phyloP scores from a whole-genome alignment of 2,329 filamentous ascomycete genomes.

The Nemania serpens region DNA sequence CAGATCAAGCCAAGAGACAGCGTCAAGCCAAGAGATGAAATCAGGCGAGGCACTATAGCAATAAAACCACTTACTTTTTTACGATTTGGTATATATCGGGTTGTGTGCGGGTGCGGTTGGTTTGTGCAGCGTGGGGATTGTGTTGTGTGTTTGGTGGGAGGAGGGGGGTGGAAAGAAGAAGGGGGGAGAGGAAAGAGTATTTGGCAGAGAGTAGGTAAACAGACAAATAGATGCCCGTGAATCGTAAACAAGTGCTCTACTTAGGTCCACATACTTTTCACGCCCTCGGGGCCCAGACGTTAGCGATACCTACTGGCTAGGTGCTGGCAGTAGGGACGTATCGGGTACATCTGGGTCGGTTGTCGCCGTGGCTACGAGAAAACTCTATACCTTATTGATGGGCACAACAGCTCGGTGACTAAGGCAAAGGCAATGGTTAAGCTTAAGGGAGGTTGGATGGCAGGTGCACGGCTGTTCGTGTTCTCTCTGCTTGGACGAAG shows the following conservation, averaged over 20 bases:
- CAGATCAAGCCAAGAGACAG: background rate
- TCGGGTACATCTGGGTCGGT: no score
- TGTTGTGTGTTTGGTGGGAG: background rate
- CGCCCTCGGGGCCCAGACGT: no score
- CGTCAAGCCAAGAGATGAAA: background rate
- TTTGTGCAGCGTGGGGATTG: background rate
- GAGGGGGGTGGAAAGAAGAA: background rate
- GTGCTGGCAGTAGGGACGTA: no score
- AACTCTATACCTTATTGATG: no score
- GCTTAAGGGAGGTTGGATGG: background rate
- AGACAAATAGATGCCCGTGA: no score
- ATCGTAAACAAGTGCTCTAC: no score
- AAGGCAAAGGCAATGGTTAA: background rate
- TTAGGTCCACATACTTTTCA: no score
- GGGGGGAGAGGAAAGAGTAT: no score
- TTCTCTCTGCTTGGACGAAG: background rate
- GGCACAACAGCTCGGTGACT: no score
- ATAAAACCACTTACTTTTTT: background rate
- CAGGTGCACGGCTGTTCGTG: background rate
- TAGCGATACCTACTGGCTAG: no score
- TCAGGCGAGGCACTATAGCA: background rate
- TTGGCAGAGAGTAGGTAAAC: no score
- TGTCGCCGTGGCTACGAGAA: no score
- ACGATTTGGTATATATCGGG: background rate
- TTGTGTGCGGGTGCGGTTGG: background rate